Base-by-base conservation (phyloP, 1,139 yeast species). In the Meyerozyma carpophila region DNA sequence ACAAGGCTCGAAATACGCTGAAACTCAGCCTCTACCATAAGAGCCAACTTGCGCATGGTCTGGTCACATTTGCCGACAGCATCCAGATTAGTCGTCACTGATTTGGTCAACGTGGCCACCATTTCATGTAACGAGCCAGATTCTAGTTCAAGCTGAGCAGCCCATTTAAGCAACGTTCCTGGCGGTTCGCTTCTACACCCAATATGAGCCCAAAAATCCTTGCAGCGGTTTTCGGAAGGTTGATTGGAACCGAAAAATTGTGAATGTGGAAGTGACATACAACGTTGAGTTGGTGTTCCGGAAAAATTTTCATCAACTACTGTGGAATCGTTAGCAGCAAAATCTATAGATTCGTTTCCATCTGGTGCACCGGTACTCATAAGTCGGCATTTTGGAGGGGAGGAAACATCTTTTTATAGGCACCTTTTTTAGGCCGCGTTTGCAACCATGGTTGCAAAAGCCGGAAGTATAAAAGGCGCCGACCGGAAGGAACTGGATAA, bases 91-190 rank as follows among this genome's bases (percentile, higher is more conserved):
- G 26, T 9, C 24, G 16, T 8, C 20, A 31, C 20, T 13, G 9
- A 8, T 5, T 11, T 13, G 4, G 34, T n/a, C 21, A 31, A 31
- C 9, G n/a, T 9, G 10, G 14, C 44, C 10, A 38, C 16, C 11
- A 41, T 36, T 31, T 37, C 42, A 37, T 27, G 18, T n/a, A 18
- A 24, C 31, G 39, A 18, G 36, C 34, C 47, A 1, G 68, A 59
- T 44, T 67, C 72, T 16, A 65, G 47, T 44, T 67, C 71, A 10
- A 68, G 50, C 38, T 61, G 52, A 1, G 70, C 59, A 1, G 71
- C 72, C 68, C 69, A 62, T 25, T 47, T 47, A 2, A 60, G 44
- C 14, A 64, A 46, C 11, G 48, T 43, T 25, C 39, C 31, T 13
- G 41, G 42, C 7, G 39, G 32, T 20, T 8, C 21, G n/a, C 39